Base-by-base conservation (phyloP, 768 basidiomycete genomes). In the Paxillus ammoniavirescens region DNA sequence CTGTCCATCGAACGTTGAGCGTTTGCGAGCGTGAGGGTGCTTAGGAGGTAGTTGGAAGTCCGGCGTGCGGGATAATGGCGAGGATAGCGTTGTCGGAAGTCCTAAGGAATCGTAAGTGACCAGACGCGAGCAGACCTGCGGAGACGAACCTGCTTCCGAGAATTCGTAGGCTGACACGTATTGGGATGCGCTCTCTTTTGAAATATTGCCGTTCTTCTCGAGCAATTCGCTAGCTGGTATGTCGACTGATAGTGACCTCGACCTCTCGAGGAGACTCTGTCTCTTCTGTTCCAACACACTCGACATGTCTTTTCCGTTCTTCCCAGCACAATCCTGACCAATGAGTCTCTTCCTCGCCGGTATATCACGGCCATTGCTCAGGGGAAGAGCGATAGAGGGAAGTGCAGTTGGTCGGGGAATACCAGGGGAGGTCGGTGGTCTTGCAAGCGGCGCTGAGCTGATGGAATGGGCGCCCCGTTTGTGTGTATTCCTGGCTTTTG, bases 391-490 rank as follows among this genome's bases (percentile, higher is more conserved):
- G 4, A 62, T 45, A 5, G 69, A 60, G 0, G 68, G 57, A n/a
- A 65, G 65, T 14, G 66, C 58, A n/a, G 72, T 62, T 1, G 72
- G 74, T 48, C 76, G 69, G 31, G 75, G 76, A 1, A 81, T 79
- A 9, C 89, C 88, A 15, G 91, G 89, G 3, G 89, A 91, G 2
- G 91, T 93, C 0, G 91, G 91, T 0, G 91, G 91, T 52, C 86
- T 79, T 5, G 91, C 82, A 42, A 93, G 74, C 0, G 89, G 89
- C 1, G 87, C 91, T 47, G 88, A 89, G 63, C 88, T 91, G 62
- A 93, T 84, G 0, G 89, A 91, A 66, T 93, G 91, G 0, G 83
- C 83, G 9, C 82, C 82, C 8, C 90, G 83, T 65, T 79, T 86
- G 65, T 93, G 89, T 0, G 77, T 61, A 56, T 68, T 66, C 38